phyloP scores from a whole-genome alignment of 2,329 filamentous ascomycete species.

The Neopestalotiopsis clavispora region DNA sequence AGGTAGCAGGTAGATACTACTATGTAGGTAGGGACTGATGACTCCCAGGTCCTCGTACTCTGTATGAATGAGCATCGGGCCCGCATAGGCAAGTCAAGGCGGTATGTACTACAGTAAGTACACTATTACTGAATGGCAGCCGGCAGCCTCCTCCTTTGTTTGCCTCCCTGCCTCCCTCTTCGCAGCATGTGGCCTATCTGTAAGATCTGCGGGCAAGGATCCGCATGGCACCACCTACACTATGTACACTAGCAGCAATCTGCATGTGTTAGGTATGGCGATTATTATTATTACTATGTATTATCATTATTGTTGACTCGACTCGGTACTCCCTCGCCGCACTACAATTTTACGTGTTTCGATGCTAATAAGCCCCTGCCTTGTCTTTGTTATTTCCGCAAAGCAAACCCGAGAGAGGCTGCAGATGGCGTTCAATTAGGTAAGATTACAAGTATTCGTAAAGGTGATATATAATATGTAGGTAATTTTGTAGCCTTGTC shows the following conservation, averaged over 20 bases:
- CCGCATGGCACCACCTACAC: background rate
- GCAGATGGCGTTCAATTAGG: background rate
- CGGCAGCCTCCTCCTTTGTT: background rate
- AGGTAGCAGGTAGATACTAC: too few species aligned
- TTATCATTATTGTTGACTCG: background rate
- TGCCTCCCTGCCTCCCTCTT: background rate
- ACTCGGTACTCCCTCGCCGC: background rate
- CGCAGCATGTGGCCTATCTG: background rate
- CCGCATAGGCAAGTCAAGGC: background rate
- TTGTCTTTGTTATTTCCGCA: background rate
- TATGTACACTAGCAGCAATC: background rate
- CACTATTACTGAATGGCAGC: background rate
- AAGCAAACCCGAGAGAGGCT: background rate
- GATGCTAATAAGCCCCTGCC: background rate
- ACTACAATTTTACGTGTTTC: background rate
- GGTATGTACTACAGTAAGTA: background rate
- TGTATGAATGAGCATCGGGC: background rate
- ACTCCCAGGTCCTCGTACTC: too few species aligned
- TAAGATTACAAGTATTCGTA: too few species aligned
- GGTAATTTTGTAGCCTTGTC: background rate
- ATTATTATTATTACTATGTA: background rate
- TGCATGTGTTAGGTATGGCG: background rate
- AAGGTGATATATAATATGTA: too few species aligned
- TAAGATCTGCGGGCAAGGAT: slow-evolving; percentile 1
- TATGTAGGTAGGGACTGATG: too few species aligned